phyloP scores from a whole-genome alignment of 257 asterid species.

The Lantana camara region DNA sequence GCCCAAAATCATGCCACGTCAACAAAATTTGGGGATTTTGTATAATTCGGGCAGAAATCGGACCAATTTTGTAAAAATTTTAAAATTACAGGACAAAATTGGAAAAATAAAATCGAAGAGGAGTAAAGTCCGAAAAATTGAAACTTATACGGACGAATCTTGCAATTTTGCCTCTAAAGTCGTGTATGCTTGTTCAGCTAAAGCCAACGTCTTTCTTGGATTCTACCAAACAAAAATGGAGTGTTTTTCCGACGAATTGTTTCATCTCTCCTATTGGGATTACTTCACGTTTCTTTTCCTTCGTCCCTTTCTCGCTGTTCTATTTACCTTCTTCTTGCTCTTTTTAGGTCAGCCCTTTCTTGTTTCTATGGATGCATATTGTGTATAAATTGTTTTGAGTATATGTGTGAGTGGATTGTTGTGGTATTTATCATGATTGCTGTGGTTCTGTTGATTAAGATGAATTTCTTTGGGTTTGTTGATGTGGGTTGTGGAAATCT shows the following conservation, averaged over 20 bases:
- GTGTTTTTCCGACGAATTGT: slow-evolving; percentile 28
- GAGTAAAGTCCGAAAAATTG: too few relatives aligned
- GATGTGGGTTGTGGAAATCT: slow-evolving; percentile 15
- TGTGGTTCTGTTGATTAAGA: neutral
- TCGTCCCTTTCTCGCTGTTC: slow-evolving; percentile 66
- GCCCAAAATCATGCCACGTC: too few relatives aligned
- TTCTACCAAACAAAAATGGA: slow-evolving; percentile 37
- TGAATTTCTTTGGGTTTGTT: slow-evolving; percentile 4
- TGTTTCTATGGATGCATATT: neutral
- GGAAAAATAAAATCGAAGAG: too few relatives aligned
- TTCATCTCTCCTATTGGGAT: slow-evolving; percentile 41
- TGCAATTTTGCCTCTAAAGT: too few relatives aligned
- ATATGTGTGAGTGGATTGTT: neutral
- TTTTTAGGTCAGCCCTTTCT: slow-evolving; percentile 47
- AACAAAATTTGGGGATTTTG: too few relatives aligned
- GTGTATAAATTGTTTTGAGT: neutral
- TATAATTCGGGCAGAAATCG: too few relatives aligned
- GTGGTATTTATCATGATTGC: neutral
- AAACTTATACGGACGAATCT: too few relatives aligned
- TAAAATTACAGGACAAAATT: too few relatives aligned
- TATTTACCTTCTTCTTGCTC: slow-evolving; percentile 60
- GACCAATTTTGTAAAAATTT: too few relatives aligned
- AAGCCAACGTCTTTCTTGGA: neutral
- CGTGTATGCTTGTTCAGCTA: too few relatives aligned
- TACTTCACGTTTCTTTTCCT: slow-evolving; percentile 49